Percentiles rank a stretch among this genome's conserved stretches.
phyloP scores from a whole-genome alignment of 441 rosid genomes.

The Breynia disticha region DNA sequence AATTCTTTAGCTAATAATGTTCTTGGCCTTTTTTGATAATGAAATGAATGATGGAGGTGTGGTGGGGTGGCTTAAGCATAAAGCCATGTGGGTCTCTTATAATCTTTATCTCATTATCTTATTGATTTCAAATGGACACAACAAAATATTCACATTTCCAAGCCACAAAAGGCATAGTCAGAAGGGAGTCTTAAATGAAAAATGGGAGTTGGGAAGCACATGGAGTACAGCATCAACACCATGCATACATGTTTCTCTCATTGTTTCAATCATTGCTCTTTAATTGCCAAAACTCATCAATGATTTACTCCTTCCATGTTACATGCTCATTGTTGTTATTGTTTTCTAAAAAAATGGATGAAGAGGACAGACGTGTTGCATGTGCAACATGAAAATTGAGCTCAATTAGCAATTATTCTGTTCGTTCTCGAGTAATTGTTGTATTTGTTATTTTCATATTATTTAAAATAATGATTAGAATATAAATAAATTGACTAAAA shows the following conservation, averaged over 20 bases:
- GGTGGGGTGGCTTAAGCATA: conserved; percentile 21
- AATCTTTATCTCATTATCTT: conserved; percentile 16
- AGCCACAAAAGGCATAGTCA: neutral
- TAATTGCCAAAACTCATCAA: conserved; percentile 4
- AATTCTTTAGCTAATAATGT: too few species aligned
- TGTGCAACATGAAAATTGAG: conserved; percentile 19
- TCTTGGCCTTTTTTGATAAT: too few species aligned
- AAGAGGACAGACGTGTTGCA: conserved; percentile 13
- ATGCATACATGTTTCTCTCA: conserved; percentile 6
- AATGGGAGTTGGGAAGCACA: conserved; percentile 22
- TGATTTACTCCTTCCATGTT: conserved; percentile 3
- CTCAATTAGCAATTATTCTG: too few species aligned
- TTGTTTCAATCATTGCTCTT: conserved; percentile 23
- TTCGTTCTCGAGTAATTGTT: too few species aligned
- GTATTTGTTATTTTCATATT: too few species aligned
- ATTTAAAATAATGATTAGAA: too few species aligned
- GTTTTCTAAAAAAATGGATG: too few species aligned
- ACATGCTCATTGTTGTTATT: neutral
- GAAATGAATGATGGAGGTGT: conserved; percentile 19
- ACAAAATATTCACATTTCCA: conserved; percentile 4
- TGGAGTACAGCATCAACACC: conserved; percentile 31
- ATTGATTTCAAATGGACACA: conserved; percentile 6
- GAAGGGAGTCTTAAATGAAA: neutral
- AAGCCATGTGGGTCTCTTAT: conserved; percentile 32
- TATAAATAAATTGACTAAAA: too few species aligned